Evolutionary conservation across 495 filamentous ascomycete species (phyloP).

Genomic region (Hypoxylon subgilvum): DNA sequence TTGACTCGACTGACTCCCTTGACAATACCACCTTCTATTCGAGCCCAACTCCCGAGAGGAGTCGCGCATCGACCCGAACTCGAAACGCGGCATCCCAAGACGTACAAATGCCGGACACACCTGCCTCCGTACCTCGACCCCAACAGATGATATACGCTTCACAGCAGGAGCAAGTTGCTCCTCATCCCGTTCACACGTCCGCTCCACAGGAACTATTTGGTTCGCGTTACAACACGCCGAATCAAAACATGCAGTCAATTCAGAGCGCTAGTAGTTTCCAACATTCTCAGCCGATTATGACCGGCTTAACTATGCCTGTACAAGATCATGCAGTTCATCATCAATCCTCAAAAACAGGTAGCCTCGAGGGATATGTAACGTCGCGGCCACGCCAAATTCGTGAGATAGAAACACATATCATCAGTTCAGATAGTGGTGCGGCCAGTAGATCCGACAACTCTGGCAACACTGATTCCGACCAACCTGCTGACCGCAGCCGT

Average conservation of each 20-base stretch:
- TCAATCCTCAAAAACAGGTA: slow-evolving; percentile 8
- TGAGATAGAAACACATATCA: slow-evolving; percentile 34
- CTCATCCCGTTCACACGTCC: slow-evolving; percentile 14
- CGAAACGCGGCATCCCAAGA: slow-evolving; percentile 52
- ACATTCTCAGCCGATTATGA: slow-evolving; percentile 8
- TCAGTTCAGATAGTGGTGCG: slow-evolving; percentile 46
- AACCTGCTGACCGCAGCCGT: slow-evolving; percentile 44
- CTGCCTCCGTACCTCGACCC: not conserved
- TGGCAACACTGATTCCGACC: slow-evolving; percentile 47
- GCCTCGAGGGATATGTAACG: not conserved
- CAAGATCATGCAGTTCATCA: slow-evolving; percentile 7
- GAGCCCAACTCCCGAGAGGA: slow-evolving; percentile 70
- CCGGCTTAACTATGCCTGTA: slow-evolving; percentile 1
- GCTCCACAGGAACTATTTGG: slow-evolving; percentile 16
- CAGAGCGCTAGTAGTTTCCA: slow-evolving; percentile 29
- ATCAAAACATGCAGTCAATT: slow-evolving; percentile 16
- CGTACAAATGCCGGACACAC: slow-evolving; percentile 45
- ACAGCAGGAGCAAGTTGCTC: slow-evolving; percentile 9
- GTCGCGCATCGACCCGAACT: slow-evolving; percentile 48
- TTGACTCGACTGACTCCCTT: slow-evolving; percentile 74
- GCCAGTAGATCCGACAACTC: slow-evolving; percentile 51
- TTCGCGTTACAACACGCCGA: too few relatives aligned
- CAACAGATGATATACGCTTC: slow-evolving; percentile 13
- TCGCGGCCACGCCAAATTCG: slow-evolving; percentile 16
- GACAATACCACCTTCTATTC: slow-evolving; percentile 97